Evolutionary conservation across 305 asterid genomes (phyloP).

Genomic region (Fraxinus paxiana): DNA sequence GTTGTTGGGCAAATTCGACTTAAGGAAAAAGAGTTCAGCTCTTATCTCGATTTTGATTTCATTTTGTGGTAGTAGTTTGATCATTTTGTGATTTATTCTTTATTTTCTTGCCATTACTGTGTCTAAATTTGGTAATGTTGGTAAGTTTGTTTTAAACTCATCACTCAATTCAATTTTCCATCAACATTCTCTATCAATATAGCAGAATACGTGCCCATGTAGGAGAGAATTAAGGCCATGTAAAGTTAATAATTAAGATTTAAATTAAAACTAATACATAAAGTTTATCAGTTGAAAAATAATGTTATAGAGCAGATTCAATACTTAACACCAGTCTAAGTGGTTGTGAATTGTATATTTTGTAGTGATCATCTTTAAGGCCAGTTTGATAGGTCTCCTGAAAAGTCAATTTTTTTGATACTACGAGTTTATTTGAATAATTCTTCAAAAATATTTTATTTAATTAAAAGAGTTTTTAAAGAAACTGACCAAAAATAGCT

Average conservation of each 20-base stretch:
- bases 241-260: background rate
- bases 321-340: no score
- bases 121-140: no score
- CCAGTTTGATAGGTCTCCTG: background rate
- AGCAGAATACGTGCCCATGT: background rate
- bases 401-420: background rate
- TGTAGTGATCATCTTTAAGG: background rate
- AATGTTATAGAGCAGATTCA: background rate
- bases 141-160: no score
- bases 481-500: background rate
- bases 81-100: no score
- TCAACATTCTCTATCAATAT: background rate
- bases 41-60: no score
- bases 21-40: no score
- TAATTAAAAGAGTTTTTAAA: no score
- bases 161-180: no score
- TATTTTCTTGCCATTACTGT: no score
- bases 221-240: background rate
- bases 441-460: no score
- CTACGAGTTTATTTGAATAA: background rate
- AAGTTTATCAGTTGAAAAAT: background rate
- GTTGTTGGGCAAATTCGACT: no score
- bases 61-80: no score
- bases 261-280: background rate
- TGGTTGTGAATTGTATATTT: background rate